Evolutionary conservation across 2,329 filamentous ascomycete species (phyloP).

Genomic region (Calonectria pseudoturangicola): DNA sequence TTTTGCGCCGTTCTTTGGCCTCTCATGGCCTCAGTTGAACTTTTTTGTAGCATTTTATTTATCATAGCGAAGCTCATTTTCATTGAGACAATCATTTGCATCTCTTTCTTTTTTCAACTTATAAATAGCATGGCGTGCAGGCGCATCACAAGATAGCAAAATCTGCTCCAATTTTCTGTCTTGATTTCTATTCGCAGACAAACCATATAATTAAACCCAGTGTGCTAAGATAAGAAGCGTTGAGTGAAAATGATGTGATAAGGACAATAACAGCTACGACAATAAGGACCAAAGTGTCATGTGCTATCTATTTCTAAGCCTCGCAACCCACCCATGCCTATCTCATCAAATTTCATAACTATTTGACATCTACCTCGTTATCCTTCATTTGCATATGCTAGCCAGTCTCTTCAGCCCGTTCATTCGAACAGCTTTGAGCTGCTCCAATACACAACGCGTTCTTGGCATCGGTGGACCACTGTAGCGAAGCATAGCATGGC

Average conservation of each 20-base stretch:
- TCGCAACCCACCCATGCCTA: neutral
- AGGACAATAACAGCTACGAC: slow-evolving; percentile 41
- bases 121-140: neutral
- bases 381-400: slow-evolving; percentile 55
- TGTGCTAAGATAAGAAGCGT: neutral
- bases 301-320: slow-evolving; percentile 29
- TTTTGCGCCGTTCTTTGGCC: neutral
- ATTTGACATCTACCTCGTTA: slow-evolving; percentile 46
- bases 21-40: no score
- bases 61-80: neutral
- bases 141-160: neutral
- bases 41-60: neutral
- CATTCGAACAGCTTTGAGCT: slow-evolving; percentile 57
- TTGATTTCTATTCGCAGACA: neutral
- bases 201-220: neutral
- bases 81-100: neutral
- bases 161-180: neutral
- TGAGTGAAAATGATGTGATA: slow-evolving; percentile 1
- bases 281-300: slow-evolving; percentile 32
- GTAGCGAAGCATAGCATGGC: slow-evolving; percentile 47
- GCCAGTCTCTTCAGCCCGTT: slow-evolving; percentile 57
- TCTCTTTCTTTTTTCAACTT: neutral
- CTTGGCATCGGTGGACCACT: slow-evolving; percentile 52
- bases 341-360: slow-evolving; percentile 45
- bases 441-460: slow-evolving; percentile 55